Conservation (phyloP, 352 stramenopile species). For the Saprolegnia parasitica region DNA sequence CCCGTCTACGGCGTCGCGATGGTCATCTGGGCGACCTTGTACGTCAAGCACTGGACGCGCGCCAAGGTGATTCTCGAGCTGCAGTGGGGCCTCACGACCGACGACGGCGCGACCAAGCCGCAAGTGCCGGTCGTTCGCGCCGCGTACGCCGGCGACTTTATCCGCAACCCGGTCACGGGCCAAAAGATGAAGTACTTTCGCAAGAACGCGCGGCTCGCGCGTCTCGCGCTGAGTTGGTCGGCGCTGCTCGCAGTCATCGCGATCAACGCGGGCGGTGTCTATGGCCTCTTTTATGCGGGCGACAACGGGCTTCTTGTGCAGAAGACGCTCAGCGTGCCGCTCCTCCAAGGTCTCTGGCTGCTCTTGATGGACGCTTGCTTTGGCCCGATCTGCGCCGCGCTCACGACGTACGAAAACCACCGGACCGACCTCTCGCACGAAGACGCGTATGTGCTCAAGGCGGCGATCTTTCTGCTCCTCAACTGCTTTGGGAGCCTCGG, state of each 20-base stretch:
- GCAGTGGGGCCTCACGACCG: constrained; percentile 72
- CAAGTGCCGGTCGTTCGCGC: constrained; percentile 58
- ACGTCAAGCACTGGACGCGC: constrained; percentile 89
- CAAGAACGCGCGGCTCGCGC: constrained; percentile 63
- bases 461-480: constrained; percentile 93
- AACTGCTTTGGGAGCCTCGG: constrained; percentile 83
- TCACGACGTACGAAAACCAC: constrained; percentile 94
- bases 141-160: constrained; percentile 45
- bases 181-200: constrained; percentile 66
- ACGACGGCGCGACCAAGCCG: constrained; percentile 50
- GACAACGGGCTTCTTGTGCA: constrained; percentile 51
- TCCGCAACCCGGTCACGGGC: constrained; percentile 75
- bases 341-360: constrained; percentile 73
- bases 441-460: constrained; percentile 92
- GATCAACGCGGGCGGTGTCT: constrained; percentile 65
- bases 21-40: constrained; percentile 84
- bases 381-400: constrained; percentile 69
- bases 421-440: constrained; percentile 84
- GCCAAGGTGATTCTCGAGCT: constrained; percentile 73
- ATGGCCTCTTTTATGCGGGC: constrained; percentile 64
- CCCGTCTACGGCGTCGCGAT: constrained; percentile 82
- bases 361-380: constrained; percentile 90
- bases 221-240: constrained; percentile 68
- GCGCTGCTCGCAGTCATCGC: constrained; percentile 71
- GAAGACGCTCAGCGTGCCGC: constrained; percentile 55